These are phyloP conservation scores for Aspergillus saccharolyticus DNA, from an alignment of 495 filamentous ascomycete genomes.

Conservation along the genomic window DNA sequence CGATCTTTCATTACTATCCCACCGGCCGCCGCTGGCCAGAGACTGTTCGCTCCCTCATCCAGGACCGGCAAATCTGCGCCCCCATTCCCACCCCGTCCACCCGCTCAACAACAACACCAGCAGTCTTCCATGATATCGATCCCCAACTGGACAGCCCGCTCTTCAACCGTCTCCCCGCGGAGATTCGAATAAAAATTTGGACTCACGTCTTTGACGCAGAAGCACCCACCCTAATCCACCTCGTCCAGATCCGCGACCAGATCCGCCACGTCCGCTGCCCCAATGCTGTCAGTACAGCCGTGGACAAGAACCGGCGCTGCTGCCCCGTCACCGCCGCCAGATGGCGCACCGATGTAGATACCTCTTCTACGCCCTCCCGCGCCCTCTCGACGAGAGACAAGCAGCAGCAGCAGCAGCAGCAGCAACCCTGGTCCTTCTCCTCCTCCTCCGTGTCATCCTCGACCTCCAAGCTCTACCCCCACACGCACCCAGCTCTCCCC, in stretches of 20 bases:
- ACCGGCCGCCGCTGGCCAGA: slow-evolving; percentile 40
- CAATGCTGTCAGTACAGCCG: slow-evolving; percentile 14
- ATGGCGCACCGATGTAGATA: slow-evolving; percentile 24
- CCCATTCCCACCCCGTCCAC: slow-evolving; percentile 10
- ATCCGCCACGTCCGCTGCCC: slow-evolving; percentile 38
- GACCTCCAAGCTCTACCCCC: slow-evolving; percentile 32
- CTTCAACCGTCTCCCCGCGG: slow-evolving; percentile 39
- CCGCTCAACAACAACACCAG: slow-evolving; percentile 1
- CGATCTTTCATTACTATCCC: slow-evolving; percentile 43
- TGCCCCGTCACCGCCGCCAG: slow-evolving; percentile 35
- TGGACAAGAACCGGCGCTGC: slow-evolving; percentile 34
- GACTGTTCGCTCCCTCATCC: slow-evolving; percentile 36
- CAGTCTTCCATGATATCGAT: slow-evolving; percentile 21
- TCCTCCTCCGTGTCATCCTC: background rate
- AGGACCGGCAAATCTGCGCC: slow-evolving; percentile 37
- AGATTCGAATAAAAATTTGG: slow-evolving; percentile 55
- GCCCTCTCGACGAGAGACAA: background rate
- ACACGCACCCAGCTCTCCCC: slow-evolving; percentile 32
- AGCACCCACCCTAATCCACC: slow-evolving; percentile 21
- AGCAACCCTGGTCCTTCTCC: slow-evolving; percentile 34
- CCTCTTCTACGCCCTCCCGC: slow-evolving; percentile 6
- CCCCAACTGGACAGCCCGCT: slow-evolving; percentile 22
- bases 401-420: slow-evolving; percentile 9
- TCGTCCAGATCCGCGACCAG: slow-evolving; percentile 39
- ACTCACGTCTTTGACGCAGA: slow-evolving; percentile 43